Evolutionary conservation across 192 early-diverging fungal genomes (phyloP).

Genomic region (Coemansia javaensis): DNA sequence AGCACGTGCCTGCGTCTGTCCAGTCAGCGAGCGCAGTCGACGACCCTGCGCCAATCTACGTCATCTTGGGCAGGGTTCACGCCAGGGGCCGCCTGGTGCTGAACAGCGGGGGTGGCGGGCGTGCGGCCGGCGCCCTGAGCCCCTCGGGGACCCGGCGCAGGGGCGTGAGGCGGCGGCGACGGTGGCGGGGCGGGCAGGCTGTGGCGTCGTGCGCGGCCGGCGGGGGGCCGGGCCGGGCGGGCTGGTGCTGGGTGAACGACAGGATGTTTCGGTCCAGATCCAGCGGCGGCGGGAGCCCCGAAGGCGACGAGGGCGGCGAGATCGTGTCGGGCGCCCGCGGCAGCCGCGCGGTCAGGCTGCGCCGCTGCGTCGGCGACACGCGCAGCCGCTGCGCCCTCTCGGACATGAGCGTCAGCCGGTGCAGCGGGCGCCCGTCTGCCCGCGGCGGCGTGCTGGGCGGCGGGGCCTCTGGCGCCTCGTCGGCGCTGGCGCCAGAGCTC

Average conservation of each 20-base stretch:
- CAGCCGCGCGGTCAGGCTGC: neutral
- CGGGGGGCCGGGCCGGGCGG: neutral
- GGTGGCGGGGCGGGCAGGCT: neutral
- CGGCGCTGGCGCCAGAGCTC: neutral
- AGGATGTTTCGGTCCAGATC: conserved; percentile 11
- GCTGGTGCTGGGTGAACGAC: conserved; percentile 4
- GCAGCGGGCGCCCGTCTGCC: neutral
- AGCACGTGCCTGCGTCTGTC: too few relatives aligned
- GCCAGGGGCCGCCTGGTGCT: too few relatives aligned
- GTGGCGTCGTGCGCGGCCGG: too few relatives aligned
- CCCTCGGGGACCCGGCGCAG: conserved; percentile 3
- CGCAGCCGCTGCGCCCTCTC: conserved; percentile 14
- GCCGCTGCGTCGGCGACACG: conserved; percentile 11
- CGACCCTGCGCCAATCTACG: too few relatives aligned
- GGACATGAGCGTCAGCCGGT: conserved; percentile 12
- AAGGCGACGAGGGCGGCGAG: conserved; percentile 1
- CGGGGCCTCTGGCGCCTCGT: too few relatives aligned
- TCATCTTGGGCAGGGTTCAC: too few relatives aligned
- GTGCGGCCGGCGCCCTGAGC: conserved; percentile 1
- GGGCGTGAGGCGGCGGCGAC: conserved; percentile 6
- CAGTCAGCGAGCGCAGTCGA: too few relatives aligned
- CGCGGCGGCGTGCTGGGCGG: neutral
- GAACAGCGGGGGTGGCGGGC: too few relatives aligned
- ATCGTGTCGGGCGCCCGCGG: conserved; percentile 1
- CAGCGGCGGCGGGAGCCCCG: conserved; percentile 12